Percentiles rank a stretch among this genome's conserved stretches.
Evolutionary conservation across 495 filamentous ascomycete genomes (phyloP).

Genomic region (Aspergillus mulundensis): DNA sequence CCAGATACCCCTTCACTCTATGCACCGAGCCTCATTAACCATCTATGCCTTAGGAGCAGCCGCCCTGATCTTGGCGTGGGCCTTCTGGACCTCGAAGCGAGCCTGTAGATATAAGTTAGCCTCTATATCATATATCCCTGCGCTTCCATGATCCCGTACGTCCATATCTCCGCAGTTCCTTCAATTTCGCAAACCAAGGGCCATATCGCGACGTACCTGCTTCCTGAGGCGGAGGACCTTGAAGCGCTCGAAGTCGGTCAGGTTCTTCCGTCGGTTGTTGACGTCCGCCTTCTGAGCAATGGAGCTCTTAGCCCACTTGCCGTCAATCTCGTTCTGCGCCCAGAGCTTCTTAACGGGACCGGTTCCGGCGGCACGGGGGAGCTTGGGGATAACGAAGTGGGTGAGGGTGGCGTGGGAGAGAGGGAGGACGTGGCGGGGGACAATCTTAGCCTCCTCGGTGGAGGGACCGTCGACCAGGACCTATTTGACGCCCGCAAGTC

Average conservation of each 20-base stretch:
- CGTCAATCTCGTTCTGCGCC: conserved; percentile 81
- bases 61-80: conserved; percentile 70
- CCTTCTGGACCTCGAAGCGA: conserved; percentile 93
- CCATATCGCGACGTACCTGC: conserved; percentile 60
- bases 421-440: conserved; percentile 77
- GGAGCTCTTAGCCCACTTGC: conserved; percentile 81
- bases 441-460: conserved; percentile 63
- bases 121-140: not conserved
- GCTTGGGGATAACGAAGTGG: conserved; percentile 79
- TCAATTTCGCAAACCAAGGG: not conserved
- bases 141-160: not conserved
- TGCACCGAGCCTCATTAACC: conserved; percentile 46
- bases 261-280: conserved; percentile 76
- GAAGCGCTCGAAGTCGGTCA: conserved; percentile 99
- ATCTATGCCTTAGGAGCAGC: conserved; percentile 52
- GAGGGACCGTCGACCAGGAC: conserved; percentile 93
- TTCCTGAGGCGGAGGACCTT: conserved; percentile 97
- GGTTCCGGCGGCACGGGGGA: conserved; percentile 81
- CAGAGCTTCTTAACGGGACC: conserved; percentile 77
- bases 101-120: conserved; percentile 10
- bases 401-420: conserved; percentile 84
- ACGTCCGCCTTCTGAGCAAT: conserved; percentile 87
- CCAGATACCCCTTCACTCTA: conserved; percentile 46
- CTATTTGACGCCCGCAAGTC: conserved; percentile 49
- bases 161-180: not conserved